Evolutionary conservation across 768 basidiomycete genomes (phyloP).

Genomic region (Hygrophorus pudorinus): DNA sequence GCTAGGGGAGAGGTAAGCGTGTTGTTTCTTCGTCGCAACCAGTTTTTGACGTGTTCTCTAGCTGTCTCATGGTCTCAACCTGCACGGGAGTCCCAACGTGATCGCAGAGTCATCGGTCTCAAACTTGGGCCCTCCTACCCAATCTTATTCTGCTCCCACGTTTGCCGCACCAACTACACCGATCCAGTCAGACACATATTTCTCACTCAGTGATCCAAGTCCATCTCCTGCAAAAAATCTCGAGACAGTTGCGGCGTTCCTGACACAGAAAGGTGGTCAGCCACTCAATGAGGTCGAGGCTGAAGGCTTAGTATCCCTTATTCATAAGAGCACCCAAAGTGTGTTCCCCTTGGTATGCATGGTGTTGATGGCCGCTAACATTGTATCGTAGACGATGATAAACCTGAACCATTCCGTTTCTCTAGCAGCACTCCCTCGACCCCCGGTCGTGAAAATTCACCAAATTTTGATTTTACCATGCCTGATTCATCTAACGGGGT

Average conservation of each 20-base stretch:
- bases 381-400: background rate
- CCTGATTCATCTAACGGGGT: conserved; percentile 11
- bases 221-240: conserved; percentile 33
- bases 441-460: conserved; percentile 29
- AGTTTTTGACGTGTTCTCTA: conserved; percentile 12
- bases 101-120: too few species aligned
- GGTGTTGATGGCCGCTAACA: too few species aligned
- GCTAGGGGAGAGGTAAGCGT: conserved; percentile 10
- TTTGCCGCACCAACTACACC: conserved; percentile 3
- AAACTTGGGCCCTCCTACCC: too few species aligned
- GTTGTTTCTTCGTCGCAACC: background rate
- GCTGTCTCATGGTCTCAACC: conserved; percentile 14
- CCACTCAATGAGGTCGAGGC: conserved; percentile 43
- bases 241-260: conserved; percentile 37
- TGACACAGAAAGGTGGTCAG: conserved; percentile 36
- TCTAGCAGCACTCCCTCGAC: conserved; percentile 34
- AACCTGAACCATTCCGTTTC: conserved; percentile 51
- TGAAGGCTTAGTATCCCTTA: conserved; percentile 43
- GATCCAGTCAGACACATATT: background rate
- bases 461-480: conserved; percentile 13
- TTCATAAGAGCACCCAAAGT: conserved; percentile 34
- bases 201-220: background rate
- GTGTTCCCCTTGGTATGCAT: background rate
- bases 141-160: background rate
- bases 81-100: too few species aligned